Base-by-base conservation (phyloP, 805 yeast genomes). In the Candida montana region DNA sequence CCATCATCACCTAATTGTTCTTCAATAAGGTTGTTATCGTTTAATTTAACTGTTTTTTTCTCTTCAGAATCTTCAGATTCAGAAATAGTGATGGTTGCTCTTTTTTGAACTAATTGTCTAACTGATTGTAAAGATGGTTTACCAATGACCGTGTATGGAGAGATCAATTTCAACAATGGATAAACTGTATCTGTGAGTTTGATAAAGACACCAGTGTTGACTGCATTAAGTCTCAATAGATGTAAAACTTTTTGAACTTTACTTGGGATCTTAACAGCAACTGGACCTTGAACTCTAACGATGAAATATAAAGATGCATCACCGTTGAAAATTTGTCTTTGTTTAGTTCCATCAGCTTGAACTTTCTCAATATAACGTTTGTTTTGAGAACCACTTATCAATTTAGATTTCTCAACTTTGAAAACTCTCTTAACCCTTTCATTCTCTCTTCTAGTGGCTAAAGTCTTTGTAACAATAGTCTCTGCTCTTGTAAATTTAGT, bases 71-170 rank as follows among this genome's bases (percentile, higher is more conserved):
- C 45, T 21, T 60, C 65, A 24, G 64, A 67, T 30, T 63, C 67
- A 12, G 54, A 61, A 10, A 58, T 53, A 5, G 61, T 56, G 29
- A 81, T 72, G 37, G 76, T 74, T 18, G 87, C 84, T 73, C 93
- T 79, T 65, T 84, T 85, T 61, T 82, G 91, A 54, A 85, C 69
- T 44, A 85, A 64, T 46, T 79, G 74, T 66, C 93, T 79, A 41
- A 84, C 77, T 3, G 89, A 79, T 19, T 75, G 68, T 54, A 83
- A 65, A n/a, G 87, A 77, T 44, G 95, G 95, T 45, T 69, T 68
- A 33, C 95, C 95, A 49, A 80, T 69, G 37, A 83, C 82, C 37
- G 83, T 69, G 57, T 83, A 84, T 38, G 93, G 91, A 17, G 85
- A 71, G 41, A 83, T 71, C 47, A 85, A 64, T 57, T 77, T 81